phyloP scores from a whole-genome alignment of 1,139 yeast species.

The Blastobotrys indianensis region DNA sequence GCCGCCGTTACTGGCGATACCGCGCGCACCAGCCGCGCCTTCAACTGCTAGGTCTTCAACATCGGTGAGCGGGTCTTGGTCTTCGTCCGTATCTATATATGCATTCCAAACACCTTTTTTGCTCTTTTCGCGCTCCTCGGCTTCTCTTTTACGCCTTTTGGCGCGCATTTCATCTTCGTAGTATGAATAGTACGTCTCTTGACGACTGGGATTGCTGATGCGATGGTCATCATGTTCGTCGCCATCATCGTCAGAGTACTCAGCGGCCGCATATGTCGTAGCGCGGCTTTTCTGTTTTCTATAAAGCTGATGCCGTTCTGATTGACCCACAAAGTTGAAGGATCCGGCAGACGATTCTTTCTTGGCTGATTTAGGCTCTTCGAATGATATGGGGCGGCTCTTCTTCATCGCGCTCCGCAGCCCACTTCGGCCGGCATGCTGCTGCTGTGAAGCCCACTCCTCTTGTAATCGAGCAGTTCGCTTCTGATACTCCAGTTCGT shows the following conservation, averaged over 20 bases:
- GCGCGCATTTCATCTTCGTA: constrained; percentile 20
- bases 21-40: too few relatives aligned
- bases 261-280: not conserved
- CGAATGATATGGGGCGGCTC: constrained; percentile 9
- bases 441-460: constrained; percentile 13
- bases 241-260: not conserved
- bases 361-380: not conserved
- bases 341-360: not conserved
- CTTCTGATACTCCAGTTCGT: constrained; percentile 11
- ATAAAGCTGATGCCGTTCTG: constrained; percentile 2
- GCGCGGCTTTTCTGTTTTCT: not conserved
- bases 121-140: constrained; percentile 13
- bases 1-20: too few relatives aligned
- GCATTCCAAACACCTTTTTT: constrained; percentile 18
- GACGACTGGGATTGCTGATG: constrained; percentile 1
- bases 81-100: constrained; percentile 20
- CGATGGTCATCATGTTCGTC: not conserved
- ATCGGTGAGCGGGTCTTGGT: constrained; percentile 14
- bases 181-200: constrained; percentile 10
- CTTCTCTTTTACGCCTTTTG: constrained; percentile 12
- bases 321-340: constrained; percentile 8
- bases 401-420: constrained; percentile 5
- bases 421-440: not conserved
- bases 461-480: constrained; percentile 13
- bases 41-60: too few relatives aligned